phyloP scores from a whole-genome alignment of 106 monocot genomes.

The Platanthera guangdongensis region DNA sequence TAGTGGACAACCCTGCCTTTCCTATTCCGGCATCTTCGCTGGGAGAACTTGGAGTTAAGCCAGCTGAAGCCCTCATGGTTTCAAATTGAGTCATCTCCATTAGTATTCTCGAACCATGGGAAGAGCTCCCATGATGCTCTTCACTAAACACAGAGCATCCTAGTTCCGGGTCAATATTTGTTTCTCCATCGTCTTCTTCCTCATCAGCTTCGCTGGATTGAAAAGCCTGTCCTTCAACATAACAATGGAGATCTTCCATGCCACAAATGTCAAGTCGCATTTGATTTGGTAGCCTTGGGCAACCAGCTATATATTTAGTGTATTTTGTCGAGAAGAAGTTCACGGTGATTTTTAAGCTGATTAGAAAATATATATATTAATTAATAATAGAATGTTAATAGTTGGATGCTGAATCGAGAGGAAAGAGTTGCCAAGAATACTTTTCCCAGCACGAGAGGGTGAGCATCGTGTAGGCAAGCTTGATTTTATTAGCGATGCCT shows the following conservation, averaged over 20 bases:
- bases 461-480: slow-evolving; percentile 87
- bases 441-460: slow-evolving; percentile 79
- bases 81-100: not conserved
- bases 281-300: slow-evolving; percentile 70
- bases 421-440: slow-evolving; percentile 25
- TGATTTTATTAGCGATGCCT: slow-evolving; percentile 73
- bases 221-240: slow-evolving; percentile 20
- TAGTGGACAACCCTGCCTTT: not conserved
- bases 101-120: not conserved
- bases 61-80: not conserved
- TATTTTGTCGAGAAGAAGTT: slow-evolving; percentile 91
- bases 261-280: slow-evolving; percentile 49
- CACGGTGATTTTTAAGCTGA: slow-evolving; percentile 70
- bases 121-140: not conserved
- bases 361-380: not conserved
- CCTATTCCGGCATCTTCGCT: slow-evolving; percentile 7
- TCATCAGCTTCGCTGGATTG: slow-evolving; percentile 18
- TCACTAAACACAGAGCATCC: not conserved
- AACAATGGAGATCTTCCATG: slow-evolving; percentile 88
- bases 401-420: not conserved
- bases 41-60: not conserved
- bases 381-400: no score
- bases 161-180: not conserved
- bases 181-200: slow-evolving; percentile 9
- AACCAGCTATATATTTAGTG: slow-evolving; percentile 41